These are phyloP conservation scores for Blastocystis sp. DNA, from an alignment of 352 stramenopile genomes.

Conservation along the genomic window DNA sequence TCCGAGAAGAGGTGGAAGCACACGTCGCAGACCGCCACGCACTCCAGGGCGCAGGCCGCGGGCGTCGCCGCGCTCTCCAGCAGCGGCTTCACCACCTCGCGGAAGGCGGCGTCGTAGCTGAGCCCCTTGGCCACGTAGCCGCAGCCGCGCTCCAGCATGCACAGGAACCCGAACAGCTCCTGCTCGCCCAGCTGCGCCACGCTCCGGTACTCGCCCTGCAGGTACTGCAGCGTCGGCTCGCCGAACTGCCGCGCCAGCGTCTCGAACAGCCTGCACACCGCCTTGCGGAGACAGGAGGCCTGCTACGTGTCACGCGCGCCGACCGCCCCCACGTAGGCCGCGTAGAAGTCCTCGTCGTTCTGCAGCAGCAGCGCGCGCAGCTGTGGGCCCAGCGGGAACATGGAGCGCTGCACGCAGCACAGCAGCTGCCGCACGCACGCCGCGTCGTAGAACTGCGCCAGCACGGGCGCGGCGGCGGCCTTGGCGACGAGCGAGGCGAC, in stretches of 20 bases:
- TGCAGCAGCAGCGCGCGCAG: background rate
- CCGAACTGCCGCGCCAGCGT: background rate
- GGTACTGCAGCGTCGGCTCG: background rate
- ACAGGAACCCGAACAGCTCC: constrained; percentile 41
- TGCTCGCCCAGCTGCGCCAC: background rate
- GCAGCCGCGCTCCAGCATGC: constrained; percentile 7
- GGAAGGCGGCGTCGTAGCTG: background rate
- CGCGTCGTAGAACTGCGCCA: constrained; percentile 1
- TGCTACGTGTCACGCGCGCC: background rate
- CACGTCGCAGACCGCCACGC: background rate
- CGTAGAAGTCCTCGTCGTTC: constrained; percentile 23
- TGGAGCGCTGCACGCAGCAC: constrained; percentile 14
- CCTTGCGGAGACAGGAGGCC: background rate
- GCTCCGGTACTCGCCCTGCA: background rate
- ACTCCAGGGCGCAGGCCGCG: background rate
- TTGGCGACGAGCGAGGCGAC: constrained; percentile 8
- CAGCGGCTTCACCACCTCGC: background rate
- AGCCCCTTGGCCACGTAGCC: background rate
- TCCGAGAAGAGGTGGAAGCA: constrained; percentile 34
- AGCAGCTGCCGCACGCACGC: background rate
- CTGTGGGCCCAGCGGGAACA: constrained; percentile 21
- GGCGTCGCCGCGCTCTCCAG: background rate
- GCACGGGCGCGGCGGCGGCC: background rate
- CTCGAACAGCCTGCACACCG: constrained; percentile 10
- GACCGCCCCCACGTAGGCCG: background rate